Base-by-base conservation (phyloP, 1,139 yeast species). In the Pneumocystis carinii region DNA sequence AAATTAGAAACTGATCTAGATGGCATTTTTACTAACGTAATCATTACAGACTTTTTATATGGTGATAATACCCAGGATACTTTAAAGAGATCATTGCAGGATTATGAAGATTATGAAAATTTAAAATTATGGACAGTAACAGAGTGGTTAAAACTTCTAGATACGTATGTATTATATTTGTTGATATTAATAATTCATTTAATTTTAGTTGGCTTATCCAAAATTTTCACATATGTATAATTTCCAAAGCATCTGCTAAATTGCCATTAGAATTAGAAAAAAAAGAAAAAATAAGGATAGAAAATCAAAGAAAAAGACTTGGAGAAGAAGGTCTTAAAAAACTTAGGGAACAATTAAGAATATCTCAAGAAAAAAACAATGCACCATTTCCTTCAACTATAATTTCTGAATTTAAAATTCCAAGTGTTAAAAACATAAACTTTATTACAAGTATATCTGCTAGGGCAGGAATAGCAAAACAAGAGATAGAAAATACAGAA, bases 31-130 rank as follows among this genome's bases (percentile, higher is more conserved):
- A 80, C 89, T 1, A 81, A 82, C 62, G 78, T 83, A 65, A 89
- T 92, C 7, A 86, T 90, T 61, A 78, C 80, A 53, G 95, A 88
- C 70, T 90, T 89, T 71, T 73, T 90, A 15, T 94, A 92, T 70
- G 96, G 96, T 61, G 76, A 81, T 38, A 72, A 73, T 2, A 81
- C 82, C 64, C 89, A 87, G 0, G 73, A 81, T 17, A 84, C 83
- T 64, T 75, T 92, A 66, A 73, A 76, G 2, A 73, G 75, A 29
- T 82, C 86, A 79, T 70, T 83, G 39, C 78, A 80, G 64, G 79
- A 80, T 63, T 75, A 87, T 63, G 71, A 74, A 12, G 94, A 85
- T 66, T 88, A 80, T 72, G 87, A 86, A 32, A 73, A 68, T 0
- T 76, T 92, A 61, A 67, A 76, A 12, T 65, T 70, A 0, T 92